Evolutionary conservation across 2,329 filamentous ascomycete species (phyloP), one percentile per base, ranked within the genome.

Genomic region (Sporothrix pseudoabietina): DNA sequence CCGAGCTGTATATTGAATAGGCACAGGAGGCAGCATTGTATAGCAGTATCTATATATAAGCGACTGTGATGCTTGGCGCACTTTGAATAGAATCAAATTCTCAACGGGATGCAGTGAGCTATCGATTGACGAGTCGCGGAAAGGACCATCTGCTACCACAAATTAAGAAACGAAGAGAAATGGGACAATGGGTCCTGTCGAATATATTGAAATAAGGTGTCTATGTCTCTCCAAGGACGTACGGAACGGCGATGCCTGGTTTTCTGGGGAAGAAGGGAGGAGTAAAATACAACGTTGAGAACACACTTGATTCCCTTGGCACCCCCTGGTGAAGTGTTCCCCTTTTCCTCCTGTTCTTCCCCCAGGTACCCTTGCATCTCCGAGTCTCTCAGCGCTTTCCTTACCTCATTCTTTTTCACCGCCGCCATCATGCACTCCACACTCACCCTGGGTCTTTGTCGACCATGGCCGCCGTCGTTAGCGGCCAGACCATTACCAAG

Each of bases 401-500:
- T n/a, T 12, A 39, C 59, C 59, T 4, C 61, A 26, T 14, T 47
- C 10, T 35, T 14, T 7, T 59, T 7, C 30, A 39, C 57, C 8
- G n/a, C 22, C 54, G 19, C 9, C 35, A 72, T 3, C 8, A 68
- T 72, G 35, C 65, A 49, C 32, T 32, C 69, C 47, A 35, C 72
- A 54, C 52, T 65, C 19, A 55, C 41, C 44, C 12, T 71, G 55
- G 72, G 72, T 44, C 55, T 70, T 49, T 71, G 57, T 57, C 72
- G 59, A 59, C 47, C 30, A 76, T 80, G 49, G 77, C 77, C 66
- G 72, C 78, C 22, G 30, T 79, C 57, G 79, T 76, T 76, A 78
- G 73, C 57, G 57, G 68, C 74, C 79, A 81, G 72, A 75, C 12
- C 57, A 55, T 80, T 63, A 78, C 74, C 41, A 77, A 79, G 72